Base-by-base conservation (phyloP, 1,139 yeast genomes). In the Suhomyces bribrorum region DNA sequence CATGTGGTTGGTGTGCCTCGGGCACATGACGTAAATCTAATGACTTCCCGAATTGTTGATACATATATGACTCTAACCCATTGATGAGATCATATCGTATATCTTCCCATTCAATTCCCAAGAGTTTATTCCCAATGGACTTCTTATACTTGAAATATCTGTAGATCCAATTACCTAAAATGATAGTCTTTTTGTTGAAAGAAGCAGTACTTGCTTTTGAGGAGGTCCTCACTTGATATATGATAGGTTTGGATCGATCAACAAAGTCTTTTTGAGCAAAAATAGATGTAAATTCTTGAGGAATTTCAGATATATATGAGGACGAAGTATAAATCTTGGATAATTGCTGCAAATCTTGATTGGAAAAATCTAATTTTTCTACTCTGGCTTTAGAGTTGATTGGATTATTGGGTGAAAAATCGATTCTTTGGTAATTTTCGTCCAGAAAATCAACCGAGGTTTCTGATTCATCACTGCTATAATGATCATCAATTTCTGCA, bases 81-180 rank as follows among this genome's bases (percentile, higher is more conserved):
- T 60, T 57, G 4, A 63, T 47, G 30, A 70, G 49, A 31, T 72
- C 77, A 37, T 64, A 59, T 26, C 76, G 53, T 29, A 71, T 63
- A 38, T 67, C 73, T 43, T 72, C 76, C 76, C 75, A 72, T 51
- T 69, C 76, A 50, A 72, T 64, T 1, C 68, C 74, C 20, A 69
- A 43, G 14, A 70, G 50, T 20, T 70, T 70, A 50, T 66, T 66
- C 2, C 64, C 62, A n/a, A 61, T 55, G 3, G 66, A 54, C 44
- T 66, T 69, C 38, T 66, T 70, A 44, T 68, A 68, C 38, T 61
- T 68, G 53, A 72, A 71, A 48, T 61, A 69, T 29, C 62, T 59
- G 44, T 54, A 50, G 16, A 70, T 50, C 72, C 73, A 65, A 20
- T 56, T 57, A 2, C 59, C 60, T 34, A 67, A 53, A 14, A 56